These are phyloP conservation scores for Termitomyces sp. DNA, from an alignment of 768 basidiomycete genomes.

Conservation along the genomic window DNA sequence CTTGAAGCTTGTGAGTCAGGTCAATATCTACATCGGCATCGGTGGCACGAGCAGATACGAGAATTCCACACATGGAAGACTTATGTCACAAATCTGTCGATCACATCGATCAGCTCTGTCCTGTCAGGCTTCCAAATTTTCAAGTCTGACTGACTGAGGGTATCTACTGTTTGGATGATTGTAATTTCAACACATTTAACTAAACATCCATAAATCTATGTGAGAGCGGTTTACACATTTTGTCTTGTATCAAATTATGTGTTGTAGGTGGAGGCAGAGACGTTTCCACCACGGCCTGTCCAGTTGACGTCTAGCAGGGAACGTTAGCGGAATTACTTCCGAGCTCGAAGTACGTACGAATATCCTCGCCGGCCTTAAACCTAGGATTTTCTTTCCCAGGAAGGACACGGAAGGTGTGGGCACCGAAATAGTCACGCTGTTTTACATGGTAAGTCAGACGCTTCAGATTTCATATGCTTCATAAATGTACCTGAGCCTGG, in stretches of 20 bases:
- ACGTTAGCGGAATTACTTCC: conserved; percentile 3
- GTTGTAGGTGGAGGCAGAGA: conserved; percentile 84
- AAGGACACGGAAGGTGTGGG: conserved; percentile 94
- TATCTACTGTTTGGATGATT: background rate
- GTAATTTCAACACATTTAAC: conserved; percentile 4
- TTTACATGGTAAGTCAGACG: background rate
- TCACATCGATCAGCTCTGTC: background rate
- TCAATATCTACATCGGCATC: conserved; percentile 15
- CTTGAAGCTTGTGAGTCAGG: conserved; percentile 31
- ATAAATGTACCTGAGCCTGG: conserved; percentile 72
- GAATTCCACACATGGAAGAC: conserved; percentile 66
- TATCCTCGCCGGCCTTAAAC: conserved; percentile 78
- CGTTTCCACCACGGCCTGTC: conserved; percentile 96
- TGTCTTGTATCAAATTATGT: conserved; percentile 27
- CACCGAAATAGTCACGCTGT: conserved; percentile 97
- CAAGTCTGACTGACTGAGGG: background rate
- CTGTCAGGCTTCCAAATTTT: background rate
- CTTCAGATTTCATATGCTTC: background rate
- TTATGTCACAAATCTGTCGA: conserved; percentile 11
- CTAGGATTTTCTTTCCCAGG: conserved; percentile 86
- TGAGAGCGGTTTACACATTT: conserved; percentile 5
- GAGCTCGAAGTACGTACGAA: conserved; percentile 56
- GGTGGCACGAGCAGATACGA: conserved; percentile 35
- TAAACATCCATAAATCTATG: conserved; percentile 10
- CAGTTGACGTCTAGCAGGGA: conserved; percentile 81